A percentile compares a stretch with the other conserved stretches of the same genome.
Evolutionary conservation across 768 basidiomycete species (phyloP).

Genomic region (Daedaleopsis sinensis): DNA sequence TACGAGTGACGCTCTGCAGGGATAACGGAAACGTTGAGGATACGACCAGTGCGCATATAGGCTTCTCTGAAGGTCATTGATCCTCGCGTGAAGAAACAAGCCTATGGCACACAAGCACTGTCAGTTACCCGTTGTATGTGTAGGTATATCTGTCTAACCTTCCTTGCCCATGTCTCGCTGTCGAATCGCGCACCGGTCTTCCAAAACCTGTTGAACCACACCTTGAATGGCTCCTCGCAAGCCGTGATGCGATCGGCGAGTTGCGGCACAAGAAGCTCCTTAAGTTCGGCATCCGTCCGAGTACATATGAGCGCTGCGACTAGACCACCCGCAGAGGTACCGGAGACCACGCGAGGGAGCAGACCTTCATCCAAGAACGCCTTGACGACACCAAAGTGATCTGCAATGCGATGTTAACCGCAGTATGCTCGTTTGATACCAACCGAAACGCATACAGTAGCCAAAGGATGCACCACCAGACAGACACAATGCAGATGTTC

Average conservation of each 20-base stretch:
- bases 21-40: slow-evolving; percentile 92
- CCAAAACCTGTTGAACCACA: slow-evolving; percentile 76
- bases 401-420: slow-evolving; percentile 38
- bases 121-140: not conserved
- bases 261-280: slow-evolving; percentile 73
- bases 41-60: slow-evolving; percentile 88
- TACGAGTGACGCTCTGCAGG: slow-evolving; percentile 89
- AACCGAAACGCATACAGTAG: slow-evolving; percentile 64
- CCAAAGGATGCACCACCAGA: slow-evolving; percentile 97
- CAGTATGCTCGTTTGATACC: not conserved
- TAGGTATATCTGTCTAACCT: slow-evolving; percentile 49
- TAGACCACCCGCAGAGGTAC: slow-evolving; percentile 92
- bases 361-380: slow-evolving; percentile 88
- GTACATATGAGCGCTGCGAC: slow-evolving; percentile 79
- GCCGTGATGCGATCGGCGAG: slow-evolving; percentile 84
- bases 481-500: slow-evolving; percentile 89
- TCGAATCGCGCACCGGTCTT: slow-evolving; percentile 96
- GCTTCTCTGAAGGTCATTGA: slow-evolving; percentile 96
- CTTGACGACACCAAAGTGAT: slow-evolving; percentile 89
- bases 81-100: slow-evolving; percentile 88
- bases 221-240: slow-evolving; percentile 72
- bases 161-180: slow-evolving; percentile 85
- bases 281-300: slow-evolving; percentile 86
- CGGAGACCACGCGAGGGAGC: slow-evolving; percentile 90
- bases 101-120: slow-evolving; percentile 42